A percentile compares a stretch with the other conserved stretches of the same genome.
phyloP scores from a whole-genome alignment of 306 rosid genomes.

The Vicia villosa region DNA sequence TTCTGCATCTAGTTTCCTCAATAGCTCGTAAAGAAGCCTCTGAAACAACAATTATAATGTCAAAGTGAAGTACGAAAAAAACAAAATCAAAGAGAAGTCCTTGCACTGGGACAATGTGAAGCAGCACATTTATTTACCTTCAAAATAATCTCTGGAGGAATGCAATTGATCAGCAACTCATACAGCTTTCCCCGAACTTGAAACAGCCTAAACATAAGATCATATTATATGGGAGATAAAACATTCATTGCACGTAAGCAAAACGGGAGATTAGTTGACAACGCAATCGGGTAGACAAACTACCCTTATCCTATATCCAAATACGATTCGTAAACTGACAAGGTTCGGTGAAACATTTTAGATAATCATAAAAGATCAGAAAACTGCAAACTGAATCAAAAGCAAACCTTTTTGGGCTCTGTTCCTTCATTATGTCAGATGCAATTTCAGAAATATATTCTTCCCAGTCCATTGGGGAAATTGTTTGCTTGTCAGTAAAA shows the following conservation, averaged over 20 bases:
- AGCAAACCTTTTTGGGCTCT: conserved; percentile 88
- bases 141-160: conserved; percentile 90
- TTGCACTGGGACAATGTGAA: neutral
- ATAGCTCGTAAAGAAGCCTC: conserved; percentile 82
- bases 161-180: conserved; percentile 87
- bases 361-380: conserved; percentile 25
- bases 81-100: neutral
- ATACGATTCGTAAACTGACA: neutral
- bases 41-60: conserved; percentile 46
- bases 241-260: conserved; percentile 10
- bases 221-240: conserved; percentile 12
- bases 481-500: conserved; percentile 66
- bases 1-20: conserved; percentile 87
- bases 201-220: conserved; percentile 56
- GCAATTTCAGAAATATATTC: conserved; percentile 87
- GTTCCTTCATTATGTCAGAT: conserved; percentile 95
- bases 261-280: conserved; percentile 22
- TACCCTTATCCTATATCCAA: no score
- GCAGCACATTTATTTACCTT: conserved; percentile 61
- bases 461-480: conserved; percentile 97
- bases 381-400: conserved; percentile 10
- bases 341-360: conserved; percentile 10
- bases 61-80: conserved; percentile 3
- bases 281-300: neutral
- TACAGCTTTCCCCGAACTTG: conserved; percentile 89